phyloP scores from a whole-genome alignment of 2,329 filamentous ascomycete genomes.

The Phaeosphaeriaceae sp. region DNA sequence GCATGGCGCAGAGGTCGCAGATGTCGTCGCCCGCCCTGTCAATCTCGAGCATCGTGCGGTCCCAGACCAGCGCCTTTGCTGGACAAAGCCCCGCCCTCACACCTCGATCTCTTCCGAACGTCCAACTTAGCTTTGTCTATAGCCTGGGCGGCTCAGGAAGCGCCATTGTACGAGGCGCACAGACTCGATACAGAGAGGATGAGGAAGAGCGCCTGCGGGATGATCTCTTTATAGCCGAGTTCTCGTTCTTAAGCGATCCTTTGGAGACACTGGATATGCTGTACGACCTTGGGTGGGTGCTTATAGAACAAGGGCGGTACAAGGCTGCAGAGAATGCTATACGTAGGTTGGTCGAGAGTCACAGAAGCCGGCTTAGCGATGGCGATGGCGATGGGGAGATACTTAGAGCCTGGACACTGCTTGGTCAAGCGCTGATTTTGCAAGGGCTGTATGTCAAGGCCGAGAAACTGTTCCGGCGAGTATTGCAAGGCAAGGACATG shows the following conservation, averaged over 20 bases:
- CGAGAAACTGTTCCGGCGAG: too few relatives aligned
- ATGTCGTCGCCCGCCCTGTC: slow-evolving; percentile 21
- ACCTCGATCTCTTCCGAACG: slow-evolving; percentile 14
- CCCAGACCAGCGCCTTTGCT: slow-evolving; percentile 18
- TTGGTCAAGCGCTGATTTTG: too few relatives aligned
- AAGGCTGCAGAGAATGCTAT: too few relatives aligned
- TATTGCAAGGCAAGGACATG: too few relatives aligned
- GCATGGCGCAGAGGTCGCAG: slow-evolving; percentile 11
- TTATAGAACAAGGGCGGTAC: too few relatives aligned
- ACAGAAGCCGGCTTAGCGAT: too few relatives aligned
- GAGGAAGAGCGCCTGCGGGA: background rate
- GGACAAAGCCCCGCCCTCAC: slow-evolving; percentile 22
- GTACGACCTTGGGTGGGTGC: too few relatives aligned
- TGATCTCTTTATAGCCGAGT: background rate
- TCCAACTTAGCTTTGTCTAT: background rate
- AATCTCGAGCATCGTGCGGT: slow-evolving; percentile 22
- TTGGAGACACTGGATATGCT: background rate
- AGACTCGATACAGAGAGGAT: background rate
- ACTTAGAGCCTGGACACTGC: too few relatives aligned
- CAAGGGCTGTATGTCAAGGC: too few relatives aligned
- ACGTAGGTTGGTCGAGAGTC: too few relatives aligned
- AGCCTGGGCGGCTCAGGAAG: too few relatives aligned
- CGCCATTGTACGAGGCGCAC: background rate
- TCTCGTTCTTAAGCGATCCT: background rate
- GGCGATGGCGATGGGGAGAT: too few relatives aligned